These are phyloP conservation scores for Serendipita sp. DNA, from an alignment of 768 basidiomycete genomes.

Conservation along the genomic window DNA sequence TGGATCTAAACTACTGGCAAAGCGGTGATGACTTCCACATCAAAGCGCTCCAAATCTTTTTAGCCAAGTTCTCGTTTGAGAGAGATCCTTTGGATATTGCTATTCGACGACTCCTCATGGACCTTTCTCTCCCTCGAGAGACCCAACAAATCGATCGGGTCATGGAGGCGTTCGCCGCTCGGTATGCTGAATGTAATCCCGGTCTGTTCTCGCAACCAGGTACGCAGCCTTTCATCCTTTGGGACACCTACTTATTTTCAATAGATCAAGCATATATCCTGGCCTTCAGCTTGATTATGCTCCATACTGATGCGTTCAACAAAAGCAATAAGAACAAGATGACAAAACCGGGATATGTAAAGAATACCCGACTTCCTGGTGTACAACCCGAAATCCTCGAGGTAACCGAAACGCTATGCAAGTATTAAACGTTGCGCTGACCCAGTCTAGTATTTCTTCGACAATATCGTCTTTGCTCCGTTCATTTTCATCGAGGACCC, in stretches of 20 bases:
- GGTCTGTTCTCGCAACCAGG: constrained; percentile 64
- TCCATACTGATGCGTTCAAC: constrained; percentile 97
- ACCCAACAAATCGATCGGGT: constrained; percentile 98
- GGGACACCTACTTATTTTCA: neutral
- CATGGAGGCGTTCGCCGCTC: constrained; percentile 82
- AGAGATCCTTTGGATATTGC: constrained; percentile 82
- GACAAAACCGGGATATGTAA: constrained; percentile 86
- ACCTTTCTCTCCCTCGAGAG: constrained; percentile 80
- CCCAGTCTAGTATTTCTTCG: constrained; percentile 64
- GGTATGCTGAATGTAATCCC: constrained; percentile 74
- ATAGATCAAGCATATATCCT: constrained; percentile 92
- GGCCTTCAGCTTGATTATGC: constrained; percentile 95
- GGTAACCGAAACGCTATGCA: constrained; percentile 30
- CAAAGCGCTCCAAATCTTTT: constrained; percentile 52
- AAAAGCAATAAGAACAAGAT: constrained; percentile 95
- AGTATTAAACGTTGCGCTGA: neutral
- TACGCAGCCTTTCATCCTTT: constrained; percentile 19
- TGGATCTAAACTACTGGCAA: neutral
- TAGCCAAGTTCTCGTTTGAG: constrained; percentile 61
- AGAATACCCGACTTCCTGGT: constrained; percentile 80
- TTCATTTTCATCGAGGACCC: constrained; percentile 96
- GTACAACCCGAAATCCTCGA: constrained; percentile 71
- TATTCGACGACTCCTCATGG: constrained; percentile 76
- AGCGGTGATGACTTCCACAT: constrained; percentile 61
- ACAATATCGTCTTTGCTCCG: constrained; percentile 90